Evolutionary conservation across 306 rosid genomes (phyloP).

Genomic region (Pyrus bretschneideri): DNA sequence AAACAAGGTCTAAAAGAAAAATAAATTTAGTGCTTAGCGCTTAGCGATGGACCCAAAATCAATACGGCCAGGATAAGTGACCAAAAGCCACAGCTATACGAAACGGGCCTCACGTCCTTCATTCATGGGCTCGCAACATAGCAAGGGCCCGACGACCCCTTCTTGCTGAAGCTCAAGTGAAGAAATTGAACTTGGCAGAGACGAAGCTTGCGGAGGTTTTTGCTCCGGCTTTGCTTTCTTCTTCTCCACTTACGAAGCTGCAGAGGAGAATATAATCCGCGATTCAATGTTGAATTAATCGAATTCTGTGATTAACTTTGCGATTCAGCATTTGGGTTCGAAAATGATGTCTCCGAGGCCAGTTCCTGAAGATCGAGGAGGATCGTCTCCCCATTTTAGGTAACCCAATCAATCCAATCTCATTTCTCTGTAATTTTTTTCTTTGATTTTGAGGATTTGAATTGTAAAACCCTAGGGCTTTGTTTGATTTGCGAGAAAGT

Average conservation of each 20-base stretch:
- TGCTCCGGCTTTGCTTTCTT: background rate
- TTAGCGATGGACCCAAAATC: too few species aligned
- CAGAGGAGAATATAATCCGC: background rate
- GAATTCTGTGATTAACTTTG: background rate
- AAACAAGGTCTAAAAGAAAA: too few species aligned
- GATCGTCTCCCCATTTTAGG: too few species aligned
- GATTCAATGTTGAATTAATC: background rate
- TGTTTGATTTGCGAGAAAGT: conserved; percentile 10
- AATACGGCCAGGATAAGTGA: too few species aligned
- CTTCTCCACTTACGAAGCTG: background rate
- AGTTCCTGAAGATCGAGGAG: too few species aligned
- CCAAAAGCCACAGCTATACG: too few species aligned
- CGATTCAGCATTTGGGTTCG: background rate
- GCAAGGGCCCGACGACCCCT: background rate
- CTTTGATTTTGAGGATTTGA: too few species aligned
- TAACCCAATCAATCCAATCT: too few species aligned
- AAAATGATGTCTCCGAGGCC: conserved; percentile 69
- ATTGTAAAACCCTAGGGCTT: background rate
- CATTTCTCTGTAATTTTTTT: too few species aligned
- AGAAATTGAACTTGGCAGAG: background rate
- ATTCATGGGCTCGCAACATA: background rate
- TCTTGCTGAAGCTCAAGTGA: background rate
- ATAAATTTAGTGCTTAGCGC: too few species aligned
- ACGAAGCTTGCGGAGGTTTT: background rate
- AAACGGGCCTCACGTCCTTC: background rate